Conservation (phyloP, 179 eudicot species). For the Corrigiola litoralis region DNA sequence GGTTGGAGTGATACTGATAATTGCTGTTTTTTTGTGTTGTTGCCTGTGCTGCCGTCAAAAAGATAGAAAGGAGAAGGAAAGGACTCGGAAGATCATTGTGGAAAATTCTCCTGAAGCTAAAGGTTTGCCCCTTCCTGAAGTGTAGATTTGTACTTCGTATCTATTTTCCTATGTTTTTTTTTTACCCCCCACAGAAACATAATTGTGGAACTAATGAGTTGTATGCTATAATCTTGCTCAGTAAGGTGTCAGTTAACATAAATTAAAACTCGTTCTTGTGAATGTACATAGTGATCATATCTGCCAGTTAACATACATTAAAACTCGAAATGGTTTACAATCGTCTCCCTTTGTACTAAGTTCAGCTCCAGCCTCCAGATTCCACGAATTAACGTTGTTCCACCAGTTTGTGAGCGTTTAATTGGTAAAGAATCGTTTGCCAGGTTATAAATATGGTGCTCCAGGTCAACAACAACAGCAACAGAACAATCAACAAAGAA, state of each 20-base stretch:
- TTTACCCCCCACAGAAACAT: background rate
- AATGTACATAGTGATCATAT: no score
- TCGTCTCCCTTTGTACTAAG: no score
- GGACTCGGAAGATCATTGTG: slow-evolving; percentile 5
- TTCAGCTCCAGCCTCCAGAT: no score
- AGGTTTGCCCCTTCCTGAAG: slow-evolving; percentile 32
- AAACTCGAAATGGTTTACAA: no score
- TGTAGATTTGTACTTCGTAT: background rate
- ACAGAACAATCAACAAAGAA: slow-evolving; percentile 16
- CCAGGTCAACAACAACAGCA: slow-evolving; percentile 24
- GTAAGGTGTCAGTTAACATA: background rate
- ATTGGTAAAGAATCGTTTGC: background rate
- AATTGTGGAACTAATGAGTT: background rate
- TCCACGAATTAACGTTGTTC: background rate
- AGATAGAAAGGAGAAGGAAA: slow-evolving; percentile 35
- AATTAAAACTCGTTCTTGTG: no score
- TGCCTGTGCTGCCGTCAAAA: slow-evolving; percentile 29
- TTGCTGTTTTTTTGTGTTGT: slow-evolving; percentile 41
- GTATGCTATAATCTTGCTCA: background rate
- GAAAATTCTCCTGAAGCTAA: slow-evolving; percentile 29
- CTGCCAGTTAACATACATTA: background rate
- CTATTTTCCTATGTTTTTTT: background rate
- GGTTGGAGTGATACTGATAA: slow-evolving; percentile 36
- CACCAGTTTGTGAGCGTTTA: background rate
- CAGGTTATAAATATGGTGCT: slow-evolving; percentile 23